Evolutionary conservation across 2,329 filamentous ascomycete genomes (phyloP).

Genomic region (Tolypocladium album): DNA sequence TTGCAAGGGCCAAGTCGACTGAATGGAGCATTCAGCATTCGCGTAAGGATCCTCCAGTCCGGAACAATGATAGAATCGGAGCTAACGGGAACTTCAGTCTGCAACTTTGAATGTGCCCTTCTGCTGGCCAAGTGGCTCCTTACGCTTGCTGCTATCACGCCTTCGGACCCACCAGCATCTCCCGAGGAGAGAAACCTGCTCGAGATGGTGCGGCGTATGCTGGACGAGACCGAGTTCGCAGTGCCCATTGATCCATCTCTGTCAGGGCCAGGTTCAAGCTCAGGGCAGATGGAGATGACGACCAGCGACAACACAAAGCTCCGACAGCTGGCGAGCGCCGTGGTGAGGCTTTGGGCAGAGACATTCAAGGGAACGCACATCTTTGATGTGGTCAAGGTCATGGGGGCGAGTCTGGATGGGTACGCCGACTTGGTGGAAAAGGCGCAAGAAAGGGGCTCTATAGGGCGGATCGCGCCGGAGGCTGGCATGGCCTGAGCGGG

Average conservation of each 20-base stretch:
- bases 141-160: constrained; percentile 40
- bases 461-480: constrained; percentile 11
- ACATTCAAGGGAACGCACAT: constrained; percentile 52
- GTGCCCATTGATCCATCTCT: constrained; percentile 48
- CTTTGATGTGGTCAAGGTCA: constrained; percentile 48
- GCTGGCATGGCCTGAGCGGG: constrained; percentile 8
- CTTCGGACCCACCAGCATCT: constrained; percentile 36
- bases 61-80: neutral
- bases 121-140: constrained; percentile 51
- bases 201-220: constrained; percentile 45
- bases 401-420: constrained; percentile 44
- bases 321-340: constrained; percentile 44
- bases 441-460: constrained; percentile 15
- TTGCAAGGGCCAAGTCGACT: constrained; percentile 48
- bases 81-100: constrained; percentile 27
- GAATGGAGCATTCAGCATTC: constrained; percentile 56
- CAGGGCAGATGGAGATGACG: constrained; percentile 29
- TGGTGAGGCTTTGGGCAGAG: constrained; percentile 50
- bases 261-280: constrained; percentile 24
- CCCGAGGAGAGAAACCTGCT: constrained; percentile 43
- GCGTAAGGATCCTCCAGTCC: constrained; percentile 27
- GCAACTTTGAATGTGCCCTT: constrained; percentile 51
- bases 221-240: constrained; percentile 53
- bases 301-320: constrained; percentile 39
- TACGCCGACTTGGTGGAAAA: constrained; percentile 48